phyloP scores from a whole-genome alignment of 495 filamentous ascomycete genomes.

The Aspergillus saccharolyticus region DNA sequence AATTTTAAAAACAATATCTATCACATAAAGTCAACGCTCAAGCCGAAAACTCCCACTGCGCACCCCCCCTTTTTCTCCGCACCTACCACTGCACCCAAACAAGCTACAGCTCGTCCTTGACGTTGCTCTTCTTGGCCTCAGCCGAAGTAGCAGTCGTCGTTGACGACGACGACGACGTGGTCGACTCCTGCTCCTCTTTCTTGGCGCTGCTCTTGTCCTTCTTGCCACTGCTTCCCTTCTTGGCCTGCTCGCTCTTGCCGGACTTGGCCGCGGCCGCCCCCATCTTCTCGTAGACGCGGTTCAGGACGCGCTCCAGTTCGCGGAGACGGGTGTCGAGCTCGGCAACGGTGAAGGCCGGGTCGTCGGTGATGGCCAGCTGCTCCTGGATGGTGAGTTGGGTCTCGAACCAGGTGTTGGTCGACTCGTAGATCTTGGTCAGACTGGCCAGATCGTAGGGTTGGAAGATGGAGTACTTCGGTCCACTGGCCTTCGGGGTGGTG shows the following conservation, averaged over 20 bases:
- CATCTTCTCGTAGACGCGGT: slow-evolving; percentile 59
- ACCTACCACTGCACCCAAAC: not conserved
- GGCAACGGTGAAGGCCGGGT: slow-evolving; percentile 63
- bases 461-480: slow-evolving; percentile 39
- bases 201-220: slow-evolving; percentile 48
- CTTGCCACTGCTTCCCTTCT: slow-evolving; percentile 42
- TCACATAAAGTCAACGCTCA: not conserved
- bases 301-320: slow-evolving; percentile 65
- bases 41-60: not conserved
- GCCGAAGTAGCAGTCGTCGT: not conserved
- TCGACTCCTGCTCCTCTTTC: slow-evolving; percentile 17
- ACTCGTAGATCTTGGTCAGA: slow-evolving; percentile 31
- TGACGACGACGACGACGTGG: slow-evolving; percentile 22
- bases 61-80: not conserved
- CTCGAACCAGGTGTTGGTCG: slow-evolving; percentile 57
- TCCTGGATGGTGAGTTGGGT: slow-evolving; percentile 63
- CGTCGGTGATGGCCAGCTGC: slow-evolving; percentile 59
- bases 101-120: slow-evolving; percentile 42
- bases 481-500: slow-evolving; percentile 29
- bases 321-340: slow-evolving; percentile 54
- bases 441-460: slow-evolving; percentile 53
- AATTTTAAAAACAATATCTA: slow-evolving; percentile 2
- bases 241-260: slow-evolving; percentile 36
- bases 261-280: slow-evolving; percentile 26
- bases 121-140: slow-evolving; percentile 18